Evolutionary conservation across 2,329 filamentous ascomycete species (phyloP).

Genomic region (Xylaria sp.): DNA sequence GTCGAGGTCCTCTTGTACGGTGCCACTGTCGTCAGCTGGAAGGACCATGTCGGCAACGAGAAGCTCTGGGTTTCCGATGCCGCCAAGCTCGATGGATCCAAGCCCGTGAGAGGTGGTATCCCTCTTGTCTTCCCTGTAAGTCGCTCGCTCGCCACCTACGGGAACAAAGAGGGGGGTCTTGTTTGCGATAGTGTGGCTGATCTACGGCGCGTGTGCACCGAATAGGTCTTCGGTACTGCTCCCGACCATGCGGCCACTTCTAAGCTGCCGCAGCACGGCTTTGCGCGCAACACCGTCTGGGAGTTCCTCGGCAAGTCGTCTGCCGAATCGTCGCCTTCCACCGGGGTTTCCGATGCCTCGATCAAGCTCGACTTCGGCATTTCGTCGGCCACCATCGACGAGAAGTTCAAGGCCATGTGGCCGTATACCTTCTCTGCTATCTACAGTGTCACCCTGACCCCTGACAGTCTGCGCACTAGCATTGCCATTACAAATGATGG

Average conservation of each 20-base stretch:
- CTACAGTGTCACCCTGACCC: constrained; percentile 83
- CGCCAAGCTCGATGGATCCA: constrained; percentile 77
- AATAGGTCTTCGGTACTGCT: constrained; percentile 77
- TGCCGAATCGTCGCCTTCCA: constrained; percentile 59
- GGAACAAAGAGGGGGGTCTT: not conserved
- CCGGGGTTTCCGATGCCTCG: constrained; percentile 52
- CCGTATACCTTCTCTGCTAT: constrained; percentile 82
- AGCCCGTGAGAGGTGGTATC: constrained; percentile 86
- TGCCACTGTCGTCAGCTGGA: constrained; percentile 91
- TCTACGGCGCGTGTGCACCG: not conserved
- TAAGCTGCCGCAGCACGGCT: constrained; percentile 84
- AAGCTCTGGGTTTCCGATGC: constrained; percentile 81
- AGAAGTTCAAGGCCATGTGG: constrained; percentile 68
- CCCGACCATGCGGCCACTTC: constrained; percentile 72
- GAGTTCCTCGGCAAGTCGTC: constrained; percentile 87
- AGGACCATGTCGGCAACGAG: constrained; percentile 70
- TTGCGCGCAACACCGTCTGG: constrained; percentile 85
- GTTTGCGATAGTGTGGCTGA: not conserved
- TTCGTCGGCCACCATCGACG: constrained; percentile 63
- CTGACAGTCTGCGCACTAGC: constrained; percentile 69
- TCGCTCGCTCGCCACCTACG: constrained; percentile 15
- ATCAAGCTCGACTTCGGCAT: constrained; percentile 97
- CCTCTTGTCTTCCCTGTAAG: constrained; percentile 87
- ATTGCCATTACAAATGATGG: constrained; percentile 89
- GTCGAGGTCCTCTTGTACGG: constrained; percentile 84